phyloP scores from a whole-genome alignment of 2,329 filamentous ascomycete genomes.

The Tympanopsis confertula region DNA sequence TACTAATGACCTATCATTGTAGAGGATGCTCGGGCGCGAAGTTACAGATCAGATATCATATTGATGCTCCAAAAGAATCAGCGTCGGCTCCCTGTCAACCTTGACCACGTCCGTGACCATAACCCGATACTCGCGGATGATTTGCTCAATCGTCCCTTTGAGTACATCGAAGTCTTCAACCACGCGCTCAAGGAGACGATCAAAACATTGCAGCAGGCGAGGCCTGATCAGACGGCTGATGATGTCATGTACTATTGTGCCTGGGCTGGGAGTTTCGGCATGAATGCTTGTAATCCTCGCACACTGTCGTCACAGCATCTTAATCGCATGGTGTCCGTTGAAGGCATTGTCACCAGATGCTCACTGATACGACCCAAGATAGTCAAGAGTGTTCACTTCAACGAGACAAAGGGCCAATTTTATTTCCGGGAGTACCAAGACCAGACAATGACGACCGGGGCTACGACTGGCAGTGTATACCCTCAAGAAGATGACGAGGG shows the following conservation, averaged over 20 bases:
- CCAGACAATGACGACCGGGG: slow-evolving; percentile 91
- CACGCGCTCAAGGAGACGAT: slow-evolving; percentile 81
- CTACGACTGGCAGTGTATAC: slow-evolving; percentile 83
- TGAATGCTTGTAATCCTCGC: slow-evolving; percentile 87
- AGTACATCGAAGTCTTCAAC: slow-evolving; percentile 80
- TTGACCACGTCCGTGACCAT: slow-evolving; percentile 86
- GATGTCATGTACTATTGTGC: slow-evolving; percentile 91
- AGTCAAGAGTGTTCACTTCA: slow-evolving; percentile 96
- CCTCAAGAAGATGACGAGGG: slow-evolving; percentile 87
- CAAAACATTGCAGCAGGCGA: slow-evolving; percentile 63
- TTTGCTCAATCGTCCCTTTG: slow-evolving; percentile 76
- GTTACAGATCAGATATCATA: slow-evolving; percentile 83
- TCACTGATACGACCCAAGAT: slow-evolving; percentile 92
- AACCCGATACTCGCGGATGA: slow-evolving; percentile 69
- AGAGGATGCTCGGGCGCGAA: slow-evolving; percentile 46
- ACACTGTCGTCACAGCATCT: slow-evolving; percentile 81
- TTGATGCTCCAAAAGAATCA: slow-evolving; percentile 60
- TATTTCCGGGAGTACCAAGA: slow-evolving; percentile 85
- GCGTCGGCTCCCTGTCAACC: slow-evolving; percentile 57
- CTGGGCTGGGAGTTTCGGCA: slow-evolving; percentile 91
- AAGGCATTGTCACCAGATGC: slow-evolving; percentile 94
- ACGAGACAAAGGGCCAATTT: slow-evolving; percentile 75
- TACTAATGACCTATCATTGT: slow-evolving; percentile 2
- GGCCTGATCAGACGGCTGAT: slow-evolving; percentile 62
- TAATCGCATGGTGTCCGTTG: slow-evolving; percentile 93